Conservation (phyloP, 177 flowering plant genomes). For the Vitis hybrid region DNA sequence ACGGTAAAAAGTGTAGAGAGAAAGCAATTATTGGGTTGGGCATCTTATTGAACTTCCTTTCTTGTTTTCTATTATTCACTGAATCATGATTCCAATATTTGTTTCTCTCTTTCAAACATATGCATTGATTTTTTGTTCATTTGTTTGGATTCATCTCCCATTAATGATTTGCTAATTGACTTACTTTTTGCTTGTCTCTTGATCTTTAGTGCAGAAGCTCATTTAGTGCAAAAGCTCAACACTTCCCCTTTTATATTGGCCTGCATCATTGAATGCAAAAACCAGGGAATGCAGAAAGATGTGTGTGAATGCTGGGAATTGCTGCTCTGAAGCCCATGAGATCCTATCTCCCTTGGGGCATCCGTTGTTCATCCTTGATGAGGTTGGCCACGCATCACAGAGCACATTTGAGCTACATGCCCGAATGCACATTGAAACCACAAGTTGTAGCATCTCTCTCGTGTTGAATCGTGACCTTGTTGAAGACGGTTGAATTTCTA, state of each 20-base stretch:
- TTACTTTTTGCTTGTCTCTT: neutral
- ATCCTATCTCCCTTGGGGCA: conserved; percentile 3
- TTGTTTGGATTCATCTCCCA: neutral
- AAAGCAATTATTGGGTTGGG: too few species aligned
- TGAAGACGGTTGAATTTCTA: conserved; percentile 28
- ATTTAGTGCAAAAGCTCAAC: neutral
- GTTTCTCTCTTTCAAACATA: neutral
- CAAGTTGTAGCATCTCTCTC: neutral
- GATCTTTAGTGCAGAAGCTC: neutral
- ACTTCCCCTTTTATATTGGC: neutral
- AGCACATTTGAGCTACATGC: conserved; percentile 9
- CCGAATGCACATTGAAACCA: conserved; percentile 8
- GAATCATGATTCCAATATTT: neutral
- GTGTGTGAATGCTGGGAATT: conserved; percentile 23
- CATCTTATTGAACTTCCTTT: too few species aligned
- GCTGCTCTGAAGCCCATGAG: neutral
- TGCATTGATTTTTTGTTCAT: neutral
- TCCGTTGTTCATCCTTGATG: conserved; percentile 7
- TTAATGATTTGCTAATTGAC: neutral
- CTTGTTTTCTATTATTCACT: neutral
- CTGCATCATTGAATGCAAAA: neutral
- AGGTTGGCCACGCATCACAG: conserved; percentile 2
- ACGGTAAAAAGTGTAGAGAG: too few species aligned
- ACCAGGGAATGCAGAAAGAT: conserved; percentile 51
- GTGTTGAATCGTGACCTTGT: conserved; percentile 22